Conservation (phyloP, 2,329 filamentous ascomycete genomes). For the Ophiostoma australiae region DNA sequence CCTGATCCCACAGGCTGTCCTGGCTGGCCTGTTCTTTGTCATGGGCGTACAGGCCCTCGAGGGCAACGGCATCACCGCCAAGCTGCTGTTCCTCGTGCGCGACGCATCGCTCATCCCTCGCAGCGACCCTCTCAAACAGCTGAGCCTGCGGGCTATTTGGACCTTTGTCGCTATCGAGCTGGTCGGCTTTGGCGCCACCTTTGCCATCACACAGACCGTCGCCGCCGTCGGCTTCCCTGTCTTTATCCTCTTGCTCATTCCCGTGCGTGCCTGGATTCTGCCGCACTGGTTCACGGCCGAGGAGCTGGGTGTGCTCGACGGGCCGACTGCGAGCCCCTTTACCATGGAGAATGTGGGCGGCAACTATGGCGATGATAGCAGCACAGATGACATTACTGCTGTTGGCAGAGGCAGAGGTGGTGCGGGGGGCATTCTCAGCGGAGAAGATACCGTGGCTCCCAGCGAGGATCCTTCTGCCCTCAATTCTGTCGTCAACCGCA, state of each 20-base stretch:
- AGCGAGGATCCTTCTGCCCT: conserved; percentile 10
- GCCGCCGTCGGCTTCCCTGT: conserved; percentile 77
- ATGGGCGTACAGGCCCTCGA: conserved; percentile 77
- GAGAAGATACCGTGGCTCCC: conserved; percentile 15
- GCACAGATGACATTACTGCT: not conserved
- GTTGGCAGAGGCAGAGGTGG: not conserved
- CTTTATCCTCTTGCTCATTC: conserved; percentile 65
- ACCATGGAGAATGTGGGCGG: conserved; percentile 73
- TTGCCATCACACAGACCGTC: conserved; percentile 76
- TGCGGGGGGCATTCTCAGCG: conserved; percentile 1
- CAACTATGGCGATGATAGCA: not conserved
- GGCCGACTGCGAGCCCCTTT: conserved; percentile 68
- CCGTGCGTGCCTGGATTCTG: conserved; percentile 58
- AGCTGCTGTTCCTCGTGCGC: conserved; percentile 63
- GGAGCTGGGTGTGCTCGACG: conserved; percentile 62
- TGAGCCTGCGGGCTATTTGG: conserved; percentile 57
- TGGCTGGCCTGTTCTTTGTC: conserved; percentile 77
- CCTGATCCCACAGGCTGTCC: conserved; percentile 71
- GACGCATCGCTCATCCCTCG: conserved; percentile 59
- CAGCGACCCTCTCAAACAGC: conserved; percentile 53
- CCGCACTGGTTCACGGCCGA: conserved; percentile 55
- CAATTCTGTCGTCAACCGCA: conserved; percentile 15
- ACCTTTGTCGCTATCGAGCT: conserved; percentile 65
- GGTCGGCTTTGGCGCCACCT: conserved; percentile 68
- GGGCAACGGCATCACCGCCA: conserved; percentile 71